phyloP scores from a whole-genome alignment of 2,329 filamentous ascomycete species.

The Paraconiothyrium brasiliense region DNA sequence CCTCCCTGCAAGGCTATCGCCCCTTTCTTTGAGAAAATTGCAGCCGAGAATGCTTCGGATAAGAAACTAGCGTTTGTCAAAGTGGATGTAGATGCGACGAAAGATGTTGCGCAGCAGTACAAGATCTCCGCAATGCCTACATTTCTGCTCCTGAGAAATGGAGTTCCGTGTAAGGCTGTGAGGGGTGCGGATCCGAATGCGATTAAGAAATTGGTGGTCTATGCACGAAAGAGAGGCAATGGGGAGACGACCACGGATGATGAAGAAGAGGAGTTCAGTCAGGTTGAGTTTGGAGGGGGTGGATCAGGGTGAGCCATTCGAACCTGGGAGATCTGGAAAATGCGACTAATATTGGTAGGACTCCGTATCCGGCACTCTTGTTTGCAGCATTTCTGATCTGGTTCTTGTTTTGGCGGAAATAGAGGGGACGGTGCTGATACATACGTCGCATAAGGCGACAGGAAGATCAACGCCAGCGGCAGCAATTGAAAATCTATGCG shows the following conservation, averaged over 20 bases:
- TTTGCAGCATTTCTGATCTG: constrained; percentile 9
- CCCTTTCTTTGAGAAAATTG: constrained; percentile 60
- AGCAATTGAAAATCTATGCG: not conserved
- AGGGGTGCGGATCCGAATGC: constrained; percentile 23
- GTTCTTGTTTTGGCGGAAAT: constrained; percentile 8
- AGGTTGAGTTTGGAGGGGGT: constrained; percentile 11
- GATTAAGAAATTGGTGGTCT: constrained; percentile 13
- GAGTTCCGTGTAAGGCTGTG: constrained; percentile 23
- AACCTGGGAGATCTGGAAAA: not conserved
- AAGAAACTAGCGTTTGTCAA: constrained; percentile 61
- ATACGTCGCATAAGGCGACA: not conserved
- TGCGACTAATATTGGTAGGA: not conserved
- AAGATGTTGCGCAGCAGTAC: constrained; percentile 56
- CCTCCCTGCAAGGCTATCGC: constrained; percentile 63
- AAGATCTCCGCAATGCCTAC: constrained; percentile 55
- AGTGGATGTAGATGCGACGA: constrained; percentile 62
- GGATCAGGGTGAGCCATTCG: constrained; percentile 5
- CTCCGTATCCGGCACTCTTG: constrained; percentile 1
- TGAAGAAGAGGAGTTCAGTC: constrained; percentile 15
- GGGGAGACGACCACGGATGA: constrained; percentile 9
- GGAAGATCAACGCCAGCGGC: not conserved
- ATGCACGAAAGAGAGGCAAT: constrained; percentile 18
- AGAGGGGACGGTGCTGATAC: not conserved
- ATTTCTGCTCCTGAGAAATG: constrained; percentile 31
- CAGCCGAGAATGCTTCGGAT: constrained; percentile 54